Evolutionary conservation across 2,329 filamentous ascomycete species (phyloP).

Genomic region (Curvularia spicifera): DNA sequence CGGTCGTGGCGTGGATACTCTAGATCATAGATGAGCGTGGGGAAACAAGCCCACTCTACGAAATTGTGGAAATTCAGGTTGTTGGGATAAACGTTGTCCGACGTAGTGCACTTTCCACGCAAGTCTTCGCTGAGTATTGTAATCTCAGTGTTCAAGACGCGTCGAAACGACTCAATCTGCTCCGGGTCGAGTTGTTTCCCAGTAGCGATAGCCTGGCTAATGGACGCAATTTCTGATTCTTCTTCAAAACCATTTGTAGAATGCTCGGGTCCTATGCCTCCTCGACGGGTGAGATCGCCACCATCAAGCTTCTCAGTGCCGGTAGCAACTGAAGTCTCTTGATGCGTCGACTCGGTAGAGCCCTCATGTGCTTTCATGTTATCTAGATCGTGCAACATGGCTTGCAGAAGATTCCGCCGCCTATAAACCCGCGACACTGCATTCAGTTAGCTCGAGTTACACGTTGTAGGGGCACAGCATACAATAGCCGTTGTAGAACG

Average conservation of each 20-base stretch:
- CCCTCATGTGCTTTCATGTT: slow-evolving; percentile 56
- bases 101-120: slow-evolving; percentile 63
- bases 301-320: slow-evolving; percentile 21
- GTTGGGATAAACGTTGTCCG: slow-evolving; percentile 65
- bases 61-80: slow-evolving; percentile 72
- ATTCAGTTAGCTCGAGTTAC: not conserved
- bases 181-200: slow-evolving; percentile 65
- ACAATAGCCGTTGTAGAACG: slow-evolving; percentile 77
- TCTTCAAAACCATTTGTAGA: slow-evolving; percentile 56
- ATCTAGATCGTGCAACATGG: slow-evolving; percentile 65
- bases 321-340: slow-evolving; percentile 17
- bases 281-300: slow-evolving; percentile 32
- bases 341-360: slow-evolving; percentile 37
- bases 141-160: slow-evolving; percentile 72
- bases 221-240: slow-evolving; percentile 64
- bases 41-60: slow-evolving; percentile 75
- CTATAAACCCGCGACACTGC: slow-evolving; percentile 58
- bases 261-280: slow-evolving; percentile 47
- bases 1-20: slow-evolving; percentile 74
- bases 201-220: slow-evolving; percentile 68
- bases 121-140: slow-evolving; percentile 69
- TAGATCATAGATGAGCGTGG: slow-evolving; percentile 79
- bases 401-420: slow-evolving; percentile 52
- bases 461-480: slow-evolving; percentile 23
- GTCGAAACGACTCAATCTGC: slow-evolving; percentile 68